A percentile compares a stretch with the other conserved stretches of the same genome.
These are phyloP conservation scores for Pseudopithomyces chartarum DNA, from an alignment of 2,329 filamentous ascomycete species.

Conservation along the genomic window DNA sequence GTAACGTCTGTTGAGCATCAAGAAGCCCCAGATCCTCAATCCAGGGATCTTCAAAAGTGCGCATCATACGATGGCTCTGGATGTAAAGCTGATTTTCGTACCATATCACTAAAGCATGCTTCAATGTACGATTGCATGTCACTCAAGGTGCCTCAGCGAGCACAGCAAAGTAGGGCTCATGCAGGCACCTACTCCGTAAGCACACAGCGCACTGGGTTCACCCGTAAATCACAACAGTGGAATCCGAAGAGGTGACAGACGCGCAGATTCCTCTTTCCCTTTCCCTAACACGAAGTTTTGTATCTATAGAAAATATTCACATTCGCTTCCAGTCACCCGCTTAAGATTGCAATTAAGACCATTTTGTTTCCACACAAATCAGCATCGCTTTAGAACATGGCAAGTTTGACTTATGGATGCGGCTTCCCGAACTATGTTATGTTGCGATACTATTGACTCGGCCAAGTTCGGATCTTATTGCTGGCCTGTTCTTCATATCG, in stretches of 20 bases:
- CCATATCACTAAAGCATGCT: neutral
- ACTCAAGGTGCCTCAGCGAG: neutral
- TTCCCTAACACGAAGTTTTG: neutral
- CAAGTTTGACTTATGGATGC: slow-evolving; percentile 11
- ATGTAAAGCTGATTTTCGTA: neutral
- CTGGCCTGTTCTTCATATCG: slow-evolving; percentile 19
- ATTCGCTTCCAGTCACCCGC: neutral
- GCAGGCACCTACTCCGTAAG: neutral
- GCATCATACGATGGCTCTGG: neutral
- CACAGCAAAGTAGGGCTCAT: neutral
- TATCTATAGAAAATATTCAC: neutral
- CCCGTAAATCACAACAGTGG: slow-evolving; percentile 5
- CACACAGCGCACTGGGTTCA: slow-evolving; percentile 10
- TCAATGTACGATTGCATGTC: neutral
- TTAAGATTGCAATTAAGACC: slow-evolving; percentile 10
- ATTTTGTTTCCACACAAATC: slow-evolving; percentile 5
- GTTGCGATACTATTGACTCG: slow-evolving; percentile 5
- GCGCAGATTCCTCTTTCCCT: neutral
- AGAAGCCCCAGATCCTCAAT: neutral
- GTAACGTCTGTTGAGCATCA: neutral
- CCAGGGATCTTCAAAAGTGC: neutral
- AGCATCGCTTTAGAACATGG: slow-evolving; percentile 1
- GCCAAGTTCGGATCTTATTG: slow-evolving; percentile 17
- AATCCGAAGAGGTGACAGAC: slow-evolving; percentile 12
- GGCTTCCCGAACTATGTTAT: slow-evolving; percentile 17